Conservation (phyloP, 176 grass and related monocot genomes). For the Oryza rufipogon region DNA sequence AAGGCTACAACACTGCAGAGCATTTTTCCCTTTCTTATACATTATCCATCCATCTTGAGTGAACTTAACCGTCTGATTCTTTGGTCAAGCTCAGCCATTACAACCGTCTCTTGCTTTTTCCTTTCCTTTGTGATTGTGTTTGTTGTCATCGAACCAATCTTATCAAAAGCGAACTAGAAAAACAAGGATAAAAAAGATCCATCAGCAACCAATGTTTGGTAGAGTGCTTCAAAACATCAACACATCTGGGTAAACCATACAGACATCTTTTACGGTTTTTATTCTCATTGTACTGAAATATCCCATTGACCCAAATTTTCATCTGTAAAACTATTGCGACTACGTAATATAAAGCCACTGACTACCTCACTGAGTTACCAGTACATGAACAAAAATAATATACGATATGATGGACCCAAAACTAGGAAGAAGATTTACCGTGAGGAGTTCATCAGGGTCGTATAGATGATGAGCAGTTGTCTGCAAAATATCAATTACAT, state of each 20-base stretch:
- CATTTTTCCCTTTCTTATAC: not conserved
- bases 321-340: not conserved
- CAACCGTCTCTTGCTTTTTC: constrained; percentile 86
- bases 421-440: constrained; percentile 39
- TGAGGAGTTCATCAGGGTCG: constrained; percentile 87
- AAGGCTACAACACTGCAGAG: constrained; percentile 18
- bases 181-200: not conserved
- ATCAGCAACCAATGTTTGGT: constrained; percentile 5
- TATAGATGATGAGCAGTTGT: constrained; percentile 77
- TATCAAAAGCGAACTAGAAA: constrained; percentile 87
- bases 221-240: not conserved
- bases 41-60: constrained; percentile 78
- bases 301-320: not conserved
- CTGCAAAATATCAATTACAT: constrained; percentile 94
- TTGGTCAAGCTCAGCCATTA: constrained; percentile 95
- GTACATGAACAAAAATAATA: not conserved
- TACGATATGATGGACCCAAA: not conserved
- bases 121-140: constrained; percentile 96
- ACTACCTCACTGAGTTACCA: not conserved
- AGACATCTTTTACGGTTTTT: not conserved
- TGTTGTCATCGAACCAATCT: constrained; percentile 88
- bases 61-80: constrained; percentile 78
- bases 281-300: not conserved
- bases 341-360: not conserved
- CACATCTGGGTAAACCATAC: not conserved